Conservation (phyloP, 257 asterid species). For the Dorcoceras hygrometricum region DNA sequence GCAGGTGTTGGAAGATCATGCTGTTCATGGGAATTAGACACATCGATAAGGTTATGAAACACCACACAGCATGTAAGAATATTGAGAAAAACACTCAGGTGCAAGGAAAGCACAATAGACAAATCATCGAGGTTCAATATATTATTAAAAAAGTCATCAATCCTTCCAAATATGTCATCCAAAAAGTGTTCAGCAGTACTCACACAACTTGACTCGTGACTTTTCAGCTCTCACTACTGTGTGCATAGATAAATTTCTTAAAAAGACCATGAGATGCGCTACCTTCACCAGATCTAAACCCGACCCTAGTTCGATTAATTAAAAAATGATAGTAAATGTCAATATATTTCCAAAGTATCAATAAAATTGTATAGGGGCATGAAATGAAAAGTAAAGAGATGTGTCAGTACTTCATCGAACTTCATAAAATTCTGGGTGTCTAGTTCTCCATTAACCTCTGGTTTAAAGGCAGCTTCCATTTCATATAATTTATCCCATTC, state of each 20-base stretch:
- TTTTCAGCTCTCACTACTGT: not conserved
- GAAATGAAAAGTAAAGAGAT: conserved; percentile 9
- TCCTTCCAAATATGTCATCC: not conserved
- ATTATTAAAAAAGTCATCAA: too few relatives aligned
- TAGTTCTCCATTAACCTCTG: conserved; percentile 90
- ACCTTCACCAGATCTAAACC: not conserved
- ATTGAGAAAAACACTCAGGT: not conserved
- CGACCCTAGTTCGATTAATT: not conserved
- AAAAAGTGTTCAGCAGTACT: not conserved
- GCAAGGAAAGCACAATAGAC: not conserved
- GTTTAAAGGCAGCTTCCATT: conserved; percentile 95
- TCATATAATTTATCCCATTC: conserved; percentile 91
- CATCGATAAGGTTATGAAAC: conserved; percentile 21
- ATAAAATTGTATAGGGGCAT: not conserved
- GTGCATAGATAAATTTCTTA: not conserved
- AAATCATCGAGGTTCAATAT: not conserved
- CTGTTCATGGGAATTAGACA: conserved; percentile 36
- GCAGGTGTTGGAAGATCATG: conserved; percentile 61
- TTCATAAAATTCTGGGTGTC: conserved; percentile 96
- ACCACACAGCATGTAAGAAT: conserved; percentile 12
- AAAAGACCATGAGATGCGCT: not conserved
- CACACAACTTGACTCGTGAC: not conserved
- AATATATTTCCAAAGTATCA: not conserved
- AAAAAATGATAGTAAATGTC: not conserved
- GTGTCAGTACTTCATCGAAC: conserved; percentile 73